Evolutionary conservation across 225 moss, liverwort and hornwort species (phyloP).

Genomic region (Pseudoscleropodium purum): DNA sequence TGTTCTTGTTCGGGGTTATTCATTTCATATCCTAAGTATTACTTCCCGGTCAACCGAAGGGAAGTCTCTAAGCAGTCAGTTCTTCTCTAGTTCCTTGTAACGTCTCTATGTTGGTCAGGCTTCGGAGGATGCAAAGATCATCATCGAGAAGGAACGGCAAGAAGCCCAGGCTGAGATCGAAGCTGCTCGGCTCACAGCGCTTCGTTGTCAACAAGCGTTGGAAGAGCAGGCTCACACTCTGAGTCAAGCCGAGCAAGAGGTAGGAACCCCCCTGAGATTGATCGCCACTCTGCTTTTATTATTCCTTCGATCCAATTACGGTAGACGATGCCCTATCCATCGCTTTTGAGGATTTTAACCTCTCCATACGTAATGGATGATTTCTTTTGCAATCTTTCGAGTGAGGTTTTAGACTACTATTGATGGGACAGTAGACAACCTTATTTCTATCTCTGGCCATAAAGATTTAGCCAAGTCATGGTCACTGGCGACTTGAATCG

Average conservation of each 20-base stretch:
- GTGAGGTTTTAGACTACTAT: neutral
- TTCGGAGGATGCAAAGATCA: conserved; percentile 36
- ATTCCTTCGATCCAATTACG: neutral
- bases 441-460: neutral
- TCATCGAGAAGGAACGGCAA: conserved; percentile 43
- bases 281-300: neutral
- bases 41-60: neutral
- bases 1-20: neutral
- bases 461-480: neutral
- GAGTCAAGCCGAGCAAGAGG: conserved; percentile 40
- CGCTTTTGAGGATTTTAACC: neutral
- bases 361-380: neutral
- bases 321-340: neutral
- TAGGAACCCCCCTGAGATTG: neutral
- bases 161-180: conserved; percentile 46
- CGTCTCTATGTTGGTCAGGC: conserved; percentile 12
- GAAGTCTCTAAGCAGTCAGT: neutral
- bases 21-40: neutral
- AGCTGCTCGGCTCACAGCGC: conserved; percentile 34
- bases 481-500: neutral
- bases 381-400: neutral
- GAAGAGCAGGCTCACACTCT: conserved; percentile 40
- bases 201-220: conserved; percentile 45
- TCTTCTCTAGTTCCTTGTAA: neutral
- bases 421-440: neutral